These are phyloP conservation scores for Pseudogymnoascus verrucosus DNA, from an alignment of 2,329 filamentous ascomycete genomes.

Conservation along the genomic window DNA sequence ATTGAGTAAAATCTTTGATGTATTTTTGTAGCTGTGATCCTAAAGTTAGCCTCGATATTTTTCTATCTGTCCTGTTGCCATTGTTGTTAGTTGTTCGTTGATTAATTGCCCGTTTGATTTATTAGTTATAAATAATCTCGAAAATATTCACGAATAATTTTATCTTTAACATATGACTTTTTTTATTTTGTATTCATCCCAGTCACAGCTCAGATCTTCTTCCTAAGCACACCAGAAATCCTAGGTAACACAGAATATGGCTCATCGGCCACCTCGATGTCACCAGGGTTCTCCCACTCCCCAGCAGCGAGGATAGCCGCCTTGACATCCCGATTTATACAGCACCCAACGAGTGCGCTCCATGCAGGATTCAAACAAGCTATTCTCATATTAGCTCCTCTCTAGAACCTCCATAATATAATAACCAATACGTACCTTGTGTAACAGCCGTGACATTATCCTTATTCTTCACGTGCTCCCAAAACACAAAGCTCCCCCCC, in stretches of 20 bases:
- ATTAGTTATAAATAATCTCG: not conserved
- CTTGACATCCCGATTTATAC: slow-evolving; percentile 24
- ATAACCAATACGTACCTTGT: slow-evolving; percentile 24
- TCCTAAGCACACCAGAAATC: slow-evolving; percentile 27
- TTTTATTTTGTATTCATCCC: not conserved
- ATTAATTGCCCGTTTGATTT: not conserved
- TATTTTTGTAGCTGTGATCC: not conserved
- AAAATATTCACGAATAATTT: not conserved
- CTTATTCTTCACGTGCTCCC: slow-evolving; percentile 33
- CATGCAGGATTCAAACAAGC: slow-evolving; percentile 27
- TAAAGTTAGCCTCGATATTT: not conserved
- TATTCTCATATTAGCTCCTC: slow-evolving; percentile 17
- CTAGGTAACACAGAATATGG: slow-evolving; percentile 26
- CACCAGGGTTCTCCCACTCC: slow-evolving; percentile 28
- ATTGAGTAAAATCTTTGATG: not conserved
- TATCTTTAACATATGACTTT: not conserved
- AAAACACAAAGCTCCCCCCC: slow-evolving; percentile 39
- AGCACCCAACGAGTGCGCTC: slow-evolving; percentile 26
- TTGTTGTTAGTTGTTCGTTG: not conserved
- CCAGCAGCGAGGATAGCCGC: slow-evolving; percentile 24
- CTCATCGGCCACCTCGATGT: slow-evolving; percentile 24
- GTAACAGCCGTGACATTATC: slow-evolving; percentile 24
- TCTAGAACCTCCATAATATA: slow-evolving; percentile 2
- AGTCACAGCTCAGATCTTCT: slow-evolving; percentile 18
- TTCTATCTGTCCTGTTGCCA: not conserved